These are phyloP conservation scores for Malus hybrid DNA, from an alignment of 331 rosid genomes.

Conservation along the genomic window DNA sequence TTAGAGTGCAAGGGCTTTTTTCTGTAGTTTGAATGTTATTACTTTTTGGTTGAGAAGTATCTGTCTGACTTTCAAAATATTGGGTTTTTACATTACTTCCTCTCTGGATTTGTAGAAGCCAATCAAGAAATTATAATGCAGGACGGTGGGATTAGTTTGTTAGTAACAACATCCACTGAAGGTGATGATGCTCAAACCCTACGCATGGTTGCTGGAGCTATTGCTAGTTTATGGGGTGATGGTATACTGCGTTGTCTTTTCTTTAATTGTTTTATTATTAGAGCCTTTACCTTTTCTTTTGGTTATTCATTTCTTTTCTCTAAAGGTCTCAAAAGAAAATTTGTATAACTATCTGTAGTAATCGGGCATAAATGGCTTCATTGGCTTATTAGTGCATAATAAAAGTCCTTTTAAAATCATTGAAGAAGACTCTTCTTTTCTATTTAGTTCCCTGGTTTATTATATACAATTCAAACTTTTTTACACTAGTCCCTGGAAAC, in stretches of 20 bases:
- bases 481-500: not conserved
- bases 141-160: constrained; percentile 87
- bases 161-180: constrained; percentile 84
- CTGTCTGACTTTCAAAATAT: not conserved
- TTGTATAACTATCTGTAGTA: too few species aligned
- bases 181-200: constrained; percentile 98
- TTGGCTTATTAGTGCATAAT: not conserved
- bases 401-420: not conserved
- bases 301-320: too few species aligned
- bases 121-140: constrained; percentile 92
- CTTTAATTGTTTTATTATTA: not conserved
- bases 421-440: not conserved
- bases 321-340: too few species aligned
- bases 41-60: constrained; percentile 4
- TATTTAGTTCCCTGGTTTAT: not conserved
- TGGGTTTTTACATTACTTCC: constrained; percentile 16
- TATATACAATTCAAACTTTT: not conserved
- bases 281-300: not conserved
- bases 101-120: constrained; percentile 56
- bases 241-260: constrained; percentile 36
- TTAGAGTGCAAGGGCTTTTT: constrained; percentile 13
- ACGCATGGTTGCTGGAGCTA: constrained; percentile 98
- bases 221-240: constrained; percentile 93
- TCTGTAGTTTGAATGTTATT: constrained; percentile 6
- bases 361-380: too few species aligned